Base-by-base conservation (phyloP, 371 early-diverging fungal species). In the Apophysomyces trapeziformis region DNA sequence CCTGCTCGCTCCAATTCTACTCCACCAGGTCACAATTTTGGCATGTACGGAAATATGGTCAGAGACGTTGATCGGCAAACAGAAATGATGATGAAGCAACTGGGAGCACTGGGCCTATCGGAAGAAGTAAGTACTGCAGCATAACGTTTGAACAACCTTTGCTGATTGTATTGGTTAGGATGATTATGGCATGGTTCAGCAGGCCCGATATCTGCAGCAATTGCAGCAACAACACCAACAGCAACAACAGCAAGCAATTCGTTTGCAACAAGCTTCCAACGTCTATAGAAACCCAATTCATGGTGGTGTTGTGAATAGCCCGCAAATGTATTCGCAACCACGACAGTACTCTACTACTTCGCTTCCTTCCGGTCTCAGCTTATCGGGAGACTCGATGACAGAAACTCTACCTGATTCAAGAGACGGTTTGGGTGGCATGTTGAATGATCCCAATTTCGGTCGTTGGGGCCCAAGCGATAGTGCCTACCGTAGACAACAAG, bases 1-100 rank as follows among this genome's bases (percentile, higher is more conserved):
- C 76, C 74, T 46, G 72, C 74, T 16, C 78, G 85, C 21, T 66
- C 85, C 2, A 84, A 80, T 43, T 82, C 82, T 5, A 82, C 85
- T 0, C 82, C 85, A 41, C 82, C 85, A 12, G 72, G 74, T 6
- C 70, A 71, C 60, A 76, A 74, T 35, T 65, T 70, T 60, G 68
- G 69, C 57, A 69, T 46, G 45, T 66, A 66, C 21, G 38, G 66
- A 36, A 70, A 70, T 12, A 47, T 68, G 47, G 21, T 26, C 21
- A 16, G 54, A 9, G 54, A 50, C 7, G 54, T 50, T 18, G 76
- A 75, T 44, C 69, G 68, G 58, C 73, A 76, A 44, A 57, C 71
- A 8, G 73, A 73, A 46, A 37, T 68, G 35, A 61, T 74, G 66
- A 70, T 76, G 70, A 72, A 71, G 14, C 70, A 72, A 21, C 70